Evolutionary conservation across 2,329 filamentous ascomycete genomes (phyloP).

Genomic region (Penicillium sp.): DNA sequence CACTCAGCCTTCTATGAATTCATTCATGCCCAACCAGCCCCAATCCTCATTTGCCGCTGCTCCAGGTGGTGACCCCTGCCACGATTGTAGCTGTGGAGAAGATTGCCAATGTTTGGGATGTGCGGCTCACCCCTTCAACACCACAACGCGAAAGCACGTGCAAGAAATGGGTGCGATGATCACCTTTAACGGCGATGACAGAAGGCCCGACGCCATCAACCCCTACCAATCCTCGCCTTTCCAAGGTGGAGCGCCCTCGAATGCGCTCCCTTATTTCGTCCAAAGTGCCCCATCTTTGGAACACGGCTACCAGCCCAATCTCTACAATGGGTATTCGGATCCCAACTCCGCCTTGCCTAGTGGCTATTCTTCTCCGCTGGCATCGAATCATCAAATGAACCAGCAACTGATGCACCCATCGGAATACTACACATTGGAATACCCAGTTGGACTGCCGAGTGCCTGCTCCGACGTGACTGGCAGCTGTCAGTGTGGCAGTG

Average conservation of each 20-base stretch:
- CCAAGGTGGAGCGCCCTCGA: conserved; percentile 15
- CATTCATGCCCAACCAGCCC: conserved; percentile 9
- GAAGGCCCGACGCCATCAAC: conserved; percentile 20
- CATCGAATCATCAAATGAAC: conserved; percentile 23
- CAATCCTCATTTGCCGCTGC: conserved; percentile 13
- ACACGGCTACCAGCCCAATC: conserved; percentile 13
- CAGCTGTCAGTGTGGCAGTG: conserved; percentile 55
- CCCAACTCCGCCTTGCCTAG: conserved; percentile 22
- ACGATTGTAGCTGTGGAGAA: conserved; percentile 47
- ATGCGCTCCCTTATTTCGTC: conserved; percentile 20
- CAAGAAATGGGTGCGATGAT: conserved; percentile 50
- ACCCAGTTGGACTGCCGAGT: conserved; percentile 39
- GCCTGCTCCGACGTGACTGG: conserved; percentile 52
- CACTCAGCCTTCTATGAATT: conserved; percentile 17
- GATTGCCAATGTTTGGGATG: conserved; percentile 51
- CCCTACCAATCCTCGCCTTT: conserved; percentile 25
- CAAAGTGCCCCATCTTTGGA: conserved; percentile 16
- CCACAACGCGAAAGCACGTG: conserved; percentile 47
- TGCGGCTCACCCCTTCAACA: conserved; percentile 50
- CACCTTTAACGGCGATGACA: conserved; percentile 34
- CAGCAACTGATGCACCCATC: conserved; percentile 43
- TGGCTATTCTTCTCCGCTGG: conserved; percentile 29
- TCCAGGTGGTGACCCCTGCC: conserved; percentile 23
- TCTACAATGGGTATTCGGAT: conserved; percentile 25
- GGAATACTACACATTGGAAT: conserved; percentile 46